phyloP scores from a whole-genome alignment of 768 basidiomycete species.

The Lyophyllum atratum region DNA sequence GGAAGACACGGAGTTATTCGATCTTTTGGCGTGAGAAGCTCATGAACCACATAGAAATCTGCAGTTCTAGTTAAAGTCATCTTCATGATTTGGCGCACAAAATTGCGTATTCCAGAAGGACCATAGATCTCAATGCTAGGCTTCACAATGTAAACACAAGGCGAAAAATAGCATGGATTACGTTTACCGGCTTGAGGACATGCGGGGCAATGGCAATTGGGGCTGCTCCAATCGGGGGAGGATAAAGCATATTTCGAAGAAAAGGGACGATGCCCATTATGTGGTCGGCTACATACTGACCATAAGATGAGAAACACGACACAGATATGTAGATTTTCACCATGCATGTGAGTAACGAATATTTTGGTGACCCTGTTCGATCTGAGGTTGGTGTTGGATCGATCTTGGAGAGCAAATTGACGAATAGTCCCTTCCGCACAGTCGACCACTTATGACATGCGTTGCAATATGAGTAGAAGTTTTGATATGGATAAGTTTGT shows the following conservation, averaged over 20 bases:
- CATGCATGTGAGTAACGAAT: conserved; percentile 87
- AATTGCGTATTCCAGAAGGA: conserved; percentile 73
- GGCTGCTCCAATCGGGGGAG: conserved; percentile 34
- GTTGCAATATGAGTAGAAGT: neutral
- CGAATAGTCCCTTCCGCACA: conserved; percentile 81
- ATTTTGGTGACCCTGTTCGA: conserved; percentile 59
- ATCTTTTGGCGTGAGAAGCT: conserved; percentile 65
- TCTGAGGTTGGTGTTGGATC: conserved; percentile 34
- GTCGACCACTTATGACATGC: conserved; percentile 58
- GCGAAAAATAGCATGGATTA: conserved; percentile 1
- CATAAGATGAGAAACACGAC: neutral
- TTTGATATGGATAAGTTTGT: neutral
- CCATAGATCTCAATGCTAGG: conserved; percentile 75
- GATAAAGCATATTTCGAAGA: conserved; percentile 58
- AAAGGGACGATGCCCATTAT: conserved; percentile 73
- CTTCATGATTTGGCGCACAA: conserved; percentile 69
- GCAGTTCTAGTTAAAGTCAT: conserved; percentile 65
- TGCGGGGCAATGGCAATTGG: conserved; percentile 11
- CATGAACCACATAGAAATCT: conserved; percentile 75
- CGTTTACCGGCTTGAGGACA: conserved; percentile 19
- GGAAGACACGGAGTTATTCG: conserved; percentile 50
- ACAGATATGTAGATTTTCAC: conserved; percentile 34
- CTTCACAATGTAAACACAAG: conserved; percentile 23
- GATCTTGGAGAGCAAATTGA: conserved; percentile 63
- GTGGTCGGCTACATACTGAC: conserved; percentile 56